Base-by-base conservation (phyloP, 1,139 yeast species). In the Ogataea hybrid region DNA sequence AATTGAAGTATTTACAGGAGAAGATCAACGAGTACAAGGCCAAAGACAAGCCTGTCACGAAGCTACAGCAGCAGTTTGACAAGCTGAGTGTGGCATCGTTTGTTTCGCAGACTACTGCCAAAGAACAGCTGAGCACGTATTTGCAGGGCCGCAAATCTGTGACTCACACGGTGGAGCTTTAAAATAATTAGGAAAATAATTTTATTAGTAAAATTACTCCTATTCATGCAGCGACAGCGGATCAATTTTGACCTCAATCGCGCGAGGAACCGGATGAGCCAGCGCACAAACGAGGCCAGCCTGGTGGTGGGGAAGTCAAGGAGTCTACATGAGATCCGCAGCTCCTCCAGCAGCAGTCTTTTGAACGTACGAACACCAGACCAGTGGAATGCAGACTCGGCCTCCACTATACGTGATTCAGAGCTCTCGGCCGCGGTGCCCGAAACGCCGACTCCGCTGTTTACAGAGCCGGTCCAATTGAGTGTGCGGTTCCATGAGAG, bases 401-500 rank as follows among this genome's bases (percentile, higher is more conserved):
- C 23, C 18, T 27, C 41, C 12, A 32, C 37, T 20, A 21, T 21
- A 6, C 27, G 16, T 5, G 12, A 12, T 17, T 21, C 32, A 23
- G 36, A 31, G 35, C 32, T 17, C 22, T 15, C 38, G 28, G 18
- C 21, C 2, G 12, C 37, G 4, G 21, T 23, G 16, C 16, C 30
- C 6, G 39, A 30, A 2, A 17, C 17, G 4, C 11, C 32, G 4
- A 27, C 29, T 15, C 23, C 35, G 12, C 8, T 32, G 5, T 42
- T 29, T 28, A 38, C 44, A 6, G 66, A 62, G 29, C 71, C 76
- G 0, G 62, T 70, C 1, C 73, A 66, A 37, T 51, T 84, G 45
- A 79, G 79, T 3, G 75, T 84, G 1, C 79, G 87, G 73, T 83
- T 86, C 48, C 97, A 90, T 57, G 96, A 88, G 46, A 54, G 75